Base-by-base conservation (phyloP, 345 rosid genomes). In the Boechera retrofracta region DNA sequence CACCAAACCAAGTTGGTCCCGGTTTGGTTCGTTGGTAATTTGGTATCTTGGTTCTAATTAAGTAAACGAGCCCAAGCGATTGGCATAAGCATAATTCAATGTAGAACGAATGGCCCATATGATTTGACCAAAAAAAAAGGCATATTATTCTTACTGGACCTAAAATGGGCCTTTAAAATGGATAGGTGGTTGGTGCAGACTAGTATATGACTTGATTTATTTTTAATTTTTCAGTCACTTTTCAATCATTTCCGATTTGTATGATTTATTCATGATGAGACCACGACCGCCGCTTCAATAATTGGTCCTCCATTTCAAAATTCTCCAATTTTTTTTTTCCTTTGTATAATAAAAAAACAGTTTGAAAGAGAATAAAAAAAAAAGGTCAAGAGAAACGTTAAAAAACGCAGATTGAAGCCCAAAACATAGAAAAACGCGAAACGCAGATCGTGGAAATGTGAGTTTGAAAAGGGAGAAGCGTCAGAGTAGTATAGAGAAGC, bases 211-310 rank as follows among this genome's bases (percentile, higher is more conserved):
- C 70, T 39, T 18, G 33, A n/a, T 75, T 49, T 47, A n/a, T 75
- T 49, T 47, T 49, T 49, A 6, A 39, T 48, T 24, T 41, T 64
- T 10, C 7, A 57, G 77, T 64, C 77, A 57, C 68, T 78, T 78
- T 72, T 77, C 81, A 71, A 77, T 77, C 76, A 77, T 77, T 71
- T 78, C 77, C 32, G 56, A 67, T 65, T 72, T 72, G 68, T 65
- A 78, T 78, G 73, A 78, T 78, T 78, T 72, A 78, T 72, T 78
- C 68, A 78, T 78, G 81, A 77, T 71, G 67, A 59, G 67, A 59
- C 72, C 81, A 77, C 81, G 81, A 78, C 68, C 73, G 77, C 77
- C 77, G 73, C 16, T 78, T 59, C 81, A 78, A 78, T 78, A 73
- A 78, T 78, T 72, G 77, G 66, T 77, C 49, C 41, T 64, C 6